phyloP scores from a whole-genome alignment of 495 filamentous ascomycete species.

The Penicillium bialowiezense region DNA sequence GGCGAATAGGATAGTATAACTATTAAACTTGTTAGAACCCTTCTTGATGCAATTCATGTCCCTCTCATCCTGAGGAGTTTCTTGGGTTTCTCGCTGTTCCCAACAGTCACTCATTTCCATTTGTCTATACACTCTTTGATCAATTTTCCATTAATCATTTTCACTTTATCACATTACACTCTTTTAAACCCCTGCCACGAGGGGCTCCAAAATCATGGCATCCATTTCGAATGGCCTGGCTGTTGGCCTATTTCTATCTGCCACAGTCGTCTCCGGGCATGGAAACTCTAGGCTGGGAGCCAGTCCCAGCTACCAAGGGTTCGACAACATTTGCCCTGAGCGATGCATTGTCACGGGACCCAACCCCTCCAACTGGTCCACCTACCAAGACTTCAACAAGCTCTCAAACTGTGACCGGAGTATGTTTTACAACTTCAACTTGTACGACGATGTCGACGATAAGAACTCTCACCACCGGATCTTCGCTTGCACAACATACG shows the following conservation, averaged over 20 bases:
- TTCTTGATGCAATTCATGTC: neutral
- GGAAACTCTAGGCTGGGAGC: constrained; percentile 7
- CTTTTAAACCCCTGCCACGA: neutral
- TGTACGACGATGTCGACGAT: constrained; percentile 32
- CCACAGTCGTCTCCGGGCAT: constrained; percentile 1
- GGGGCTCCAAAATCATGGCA: constrained; percentile 1
- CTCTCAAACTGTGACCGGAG: constrained; percentile 22
- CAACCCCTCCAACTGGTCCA: constrained; percentile 29
- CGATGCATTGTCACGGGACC: constrained; percentile 30
- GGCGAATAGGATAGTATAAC: neutral
- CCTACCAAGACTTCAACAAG: constrained; percentile 25
- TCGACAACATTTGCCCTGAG: constrained; percentile 23
- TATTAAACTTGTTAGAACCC: neutral
- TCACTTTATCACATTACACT: constrained; percentile 3
- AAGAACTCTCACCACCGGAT: constrained; percentile 20
- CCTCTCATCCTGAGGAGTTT: neutral
- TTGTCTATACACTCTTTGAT: constrained; percentile 5
- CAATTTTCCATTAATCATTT: neutral
- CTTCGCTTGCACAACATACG: constrained; percentile 30
- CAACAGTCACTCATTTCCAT: constrained; percentile 1
- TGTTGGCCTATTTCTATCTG: constrained; percentile 2
- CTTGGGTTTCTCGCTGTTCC: neutral
- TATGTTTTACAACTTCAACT: constrained; percentile 29
- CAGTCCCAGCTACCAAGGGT: constrained; percentile 20
- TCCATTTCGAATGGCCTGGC: constrained; percentile 2